Evolutionary conservation across 768 basidiomycete species (phyloP).

Genomic region (Suillus ampliporus): DNA sequence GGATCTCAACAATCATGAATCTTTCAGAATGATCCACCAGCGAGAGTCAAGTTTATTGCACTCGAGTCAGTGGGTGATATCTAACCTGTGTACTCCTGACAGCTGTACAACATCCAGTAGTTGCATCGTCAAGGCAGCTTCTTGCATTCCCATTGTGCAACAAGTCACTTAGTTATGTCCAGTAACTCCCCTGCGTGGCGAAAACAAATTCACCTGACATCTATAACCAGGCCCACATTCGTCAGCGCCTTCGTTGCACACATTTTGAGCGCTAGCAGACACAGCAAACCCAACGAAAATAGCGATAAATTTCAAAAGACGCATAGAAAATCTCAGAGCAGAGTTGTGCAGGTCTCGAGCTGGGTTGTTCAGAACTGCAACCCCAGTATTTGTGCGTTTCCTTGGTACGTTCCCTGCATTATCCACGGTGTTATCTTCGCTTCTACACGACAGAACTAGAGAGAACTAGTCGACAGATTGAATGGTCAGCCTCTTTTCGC

Average conservation of each 20-base stretch:
- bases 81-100: neutral
- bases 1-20: neutral
- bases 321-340: neutral
- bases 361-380: neutral
- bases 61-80: neutral
- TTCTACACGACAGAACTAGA: neutral
- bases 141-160: neutral
- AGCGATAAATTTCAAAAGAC: neutral
- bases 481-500: constrained; percentile 4
- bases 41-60: neutral
- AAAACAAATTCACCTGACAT: neutral
- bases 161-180: neutral
- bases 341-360: too few relatives aligned
- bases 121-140: too few relatives aligned
- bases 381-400: neutral
- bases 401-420: neutral
- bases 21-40: neutral
- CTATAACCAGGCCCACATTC: neutral
- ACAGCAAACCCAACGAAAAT: neutral
- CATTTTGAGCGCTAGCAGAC: neutral
- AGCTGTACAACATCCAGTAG: neutral
- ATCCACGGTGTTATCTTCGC: neutral
- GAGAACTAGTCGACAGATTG: neutral
- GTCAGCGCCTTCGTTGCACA: constrained; percentile 1
- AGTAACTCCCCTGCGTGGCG: neutral